These are phyloP conservation scores for Hypoxylon fuscum DNA, from an alignment of 495 filamentous ascomycete genomes.

Conservation along the genomic window DNA sequence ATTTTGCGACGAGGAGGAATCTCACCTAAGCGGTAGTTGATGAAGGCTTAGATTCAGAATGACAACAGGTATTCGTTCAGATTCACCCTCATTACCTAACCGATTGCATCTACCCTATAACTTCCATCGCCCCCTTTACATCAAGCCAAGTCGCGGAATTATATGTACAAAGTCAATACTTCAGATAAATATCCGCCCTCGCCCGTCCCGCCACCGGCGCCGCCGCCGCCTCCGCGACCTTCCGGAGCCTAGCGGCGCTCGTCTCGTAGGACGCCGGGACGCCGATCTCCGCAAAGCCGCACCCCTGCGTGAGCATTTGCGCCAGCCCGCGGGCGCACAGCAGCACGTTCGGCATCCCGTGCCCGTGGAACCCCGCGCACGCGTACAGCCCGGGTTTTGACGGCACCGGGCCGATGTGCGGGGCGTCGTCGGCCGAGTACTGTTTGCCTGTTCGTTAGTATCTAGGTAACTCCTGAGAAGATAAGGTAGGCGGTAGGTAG, in stretches of 20 bases:
- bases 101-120: no score
- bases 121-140: no score
- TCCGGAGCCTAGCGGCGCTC: constrained; percentile 43
- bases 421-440: constrained; percentile 54
- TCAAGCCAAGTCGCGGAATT: no score
- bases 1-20: no score
- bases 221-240: constrained; percentile 10
- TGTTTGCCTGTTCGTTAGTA: constrained; percentile 15
- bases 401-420: constrained; percentile 58
- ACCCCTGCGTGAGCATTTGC: constrained; percentile 50
- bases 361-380: constrained; percentile 59
- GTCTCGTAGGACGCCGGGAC: constrained; percentile 54
- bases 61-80: no score
- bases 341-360: constrained; percentile 62
- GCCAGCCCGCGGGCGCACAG: constrained; percentile 56
- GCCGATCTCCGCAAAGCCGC: constrained; percentile 49
- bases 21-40: no score
- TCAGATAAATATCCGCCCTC: constrained; percentile 31
- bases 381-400: constrained; percentile 52
- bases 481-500: neutral
- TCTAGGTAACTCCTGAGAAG: constrained; percentile 14
- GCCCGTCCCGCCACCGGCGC: constrained; percentile 12
- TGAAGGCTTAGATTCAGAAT: no score
- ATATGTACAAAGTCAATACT: constrained; percentile 22
- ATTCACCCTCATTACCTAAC: no score